Base-by-base conservation (phyloP, 306 rosid species). In the Rosa multiflora region DNA sequence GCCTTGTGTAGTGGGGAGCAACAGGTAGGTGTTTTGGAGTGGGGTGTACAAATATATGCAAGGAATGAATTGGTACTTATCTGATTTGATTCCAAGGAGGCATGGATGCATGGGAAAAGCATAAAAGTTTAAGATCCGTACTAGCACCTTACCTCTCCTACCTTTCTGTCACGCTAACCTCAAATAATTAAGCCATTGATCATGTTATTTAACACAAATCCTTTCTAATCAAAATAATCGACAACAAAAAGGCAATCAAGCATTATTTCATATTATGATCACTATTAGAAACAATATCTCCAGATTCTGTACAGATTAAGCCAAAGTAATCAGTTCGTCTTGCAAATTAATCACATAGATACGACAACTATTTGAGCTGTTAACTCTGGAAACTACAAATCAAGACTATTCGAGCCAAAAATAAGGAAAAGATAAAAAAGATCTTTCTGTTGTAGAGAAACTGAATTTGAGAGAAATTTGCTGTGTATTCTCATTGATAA, bases 211-310 rank as follows among this genome's bases (percentile, higher is more conserved):
- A 79, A 63, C 44, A 84, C 64, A 73, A 46, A 39, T 44, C 63
- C 47, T 74, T 85, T 87, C 88, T 80, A 75, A 85, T 85, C 87
- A 83, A 78, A 87, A 79, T 43, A 56, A 79, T 72, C 78, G 37
- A 72, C 79, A 73, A 42, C 80, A 15, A 63, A 83, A 84, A 76
- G 72, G 70, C 82, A 83, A 81, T n/a, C 3, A 61, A 5, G 56
- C 59, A 69, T 46, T 47, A 63, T 10, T 61, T 67, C 73, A 63
- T 37, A 77, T 82, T 58, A 68, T 23, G 6, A 47, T 44, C 35
- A 44, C 55, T 67, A 77, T 74, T 70, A 72, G 79, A 68, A 79
- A 66, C 37, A 67, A 12, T 17, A 12, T n/a, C n/a, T 76, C 47
- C 77, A 75, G 29, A 72, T 78, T 82, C 58, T 68, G 76, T 32